Conservation (phyloP, 257 asterid species). For the Fraxinus excelsior region DNA sequence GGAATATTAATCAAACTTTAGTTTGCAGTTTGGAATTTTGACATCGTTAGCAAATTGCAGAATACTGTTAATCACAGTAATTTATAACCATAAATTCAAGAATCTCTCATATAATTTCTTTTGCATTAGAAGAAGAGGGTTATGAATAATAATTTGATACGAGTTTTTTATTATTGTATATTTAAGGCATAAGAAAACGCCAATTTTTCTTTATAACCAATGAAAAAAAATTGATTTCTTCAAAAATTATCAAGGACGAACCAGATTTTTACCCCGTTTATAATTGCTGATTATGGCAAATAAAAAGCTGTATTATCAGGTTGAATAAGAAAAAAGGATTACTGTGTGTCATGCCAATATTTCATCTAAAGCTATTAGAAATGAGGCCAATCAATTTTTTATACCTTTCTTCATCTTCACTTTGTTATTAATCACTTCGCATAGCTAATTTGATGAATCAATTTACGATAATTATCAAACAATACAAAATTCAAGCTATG, state of each 20-base stretch:
- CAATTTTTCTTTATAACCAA: too few relatives aligned
- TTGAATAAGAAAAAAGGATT: too few relatives aligned
- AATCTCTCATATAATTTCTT: background rate
- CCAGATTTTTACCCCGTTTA: too few relatives aligned
- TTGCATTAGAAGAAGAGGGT: background rate
- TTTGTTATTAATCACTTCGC: slow-evolving; percentile 18
- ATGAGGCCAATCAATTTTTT: background rate
- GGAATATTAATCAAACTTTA: background rate
- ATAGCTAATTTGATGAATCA: slow-evolving; percentile 1
- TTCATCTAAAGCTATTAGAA: background rate
- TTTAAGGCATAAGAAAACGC: background rate
- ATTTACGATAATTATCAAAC: slow-evolving; percentile 12
- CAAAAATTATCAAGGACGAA: too few relatives aligned
- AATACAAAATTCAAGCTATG: background rate
- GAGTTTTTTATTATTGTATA: background rate
- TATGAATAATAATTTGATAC: too few relatives aligned
- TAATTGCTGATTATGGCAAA: too few relatives aligned
- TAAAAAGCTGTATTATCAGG: background rate
- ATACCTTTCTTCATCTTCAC: slow-evolving; percentile 66
- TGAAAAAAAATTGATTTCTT: too few relatives aligned
- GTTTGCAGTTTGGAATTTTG: background rate
- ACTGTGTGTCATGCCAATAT: background rate
- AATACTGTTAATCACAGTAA: background rate
- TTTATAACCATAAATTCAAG: background rate
- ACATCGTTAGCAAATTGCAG: background rate